Evolutionary conservation across 257 asterid species (phyloP), one percentile per base, ranked within the genome.

Genomic region (Ehretia macrophylla): DNA sequence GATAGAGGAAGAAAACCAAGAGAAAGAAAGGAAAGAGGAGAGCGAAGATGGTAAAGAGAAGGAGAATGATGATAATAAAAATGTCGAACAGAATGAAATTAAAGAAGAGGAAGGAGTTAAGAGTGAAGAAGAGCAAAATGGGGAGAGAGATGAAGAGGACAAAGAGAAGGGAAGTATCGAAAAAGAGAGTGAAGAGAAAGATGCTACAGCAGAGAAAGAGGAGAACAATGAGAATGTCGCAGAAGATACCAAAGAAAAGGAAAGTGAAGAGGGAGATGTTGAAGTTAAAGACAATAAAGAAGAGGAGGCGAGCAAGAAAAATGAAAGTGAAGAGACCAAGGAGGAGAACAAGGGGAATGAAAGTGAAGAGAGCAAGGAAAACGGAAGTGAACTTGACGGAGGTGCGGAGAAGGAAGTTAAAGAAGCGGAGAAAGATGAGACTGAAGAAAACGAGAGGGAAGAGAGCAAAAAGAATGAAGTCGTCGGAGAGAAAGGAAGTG

Each of bases 321-420:
- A 27, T 27, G 35, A 27, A 27, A 42, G 47, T 42, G 47, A 42
- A 42, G 47, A 42, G 16, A 42, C 32, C 20, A 66, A 53, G 44
- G 12, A 11, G 16, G 47, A 42, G 47, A 27, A 6, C 35, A 27
- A 27, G 35, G 35, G 6, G 4, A 27, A 27, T 27, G 35, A 27
- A 27, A 42, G 47, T 42, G 47, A 42, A 42, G 47, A 42, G 16
- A 42, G 23, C 20, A 66, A 53, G 44, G 77, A 64, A 62, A 75
- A 32, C 1, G 69, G 42, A 66, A 72, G 56, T 17, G 69, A 62
- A 57, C 73, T 61, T 17, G 71, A 72, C 18, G 72, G 55, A 4
- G 74, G 69, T 5, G 81, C 68, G 50, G 81, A 66, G 66, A 71
- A 78, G 70, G 85, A 73, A 55, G 72, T 42, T 55, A 64, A 32